Percentiles rank a stretch among this genome's conserved stretches.
Evolutionary conservation across 2,329 filamentous ascomycete species (phyloP).

Genomic region (Neofusicoccum kwambonambiense): DNA sequence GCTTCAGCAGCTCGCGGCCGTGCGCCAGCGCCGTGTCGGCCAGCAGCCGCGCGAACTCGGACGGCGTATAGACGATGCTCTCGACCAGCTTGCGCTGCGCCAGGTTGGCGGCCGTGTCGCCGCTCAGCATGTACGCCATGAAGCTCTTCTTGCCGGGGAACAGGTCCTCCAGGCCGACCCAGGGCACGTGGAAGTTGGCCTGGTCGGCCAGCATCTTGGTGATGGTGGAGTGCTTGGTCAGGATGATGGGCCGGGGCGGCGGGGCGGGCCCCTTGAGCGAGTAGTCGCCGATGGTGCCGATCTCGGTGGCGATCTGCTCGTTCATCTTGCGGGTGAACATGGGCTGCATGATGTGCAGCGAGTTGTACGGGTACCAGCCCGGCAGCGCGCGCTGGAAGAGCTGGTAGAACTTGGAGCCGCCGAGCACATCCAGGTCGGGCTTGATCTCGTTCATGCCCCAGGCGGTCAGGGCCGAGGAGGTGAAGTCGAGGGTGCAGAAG

Average conservation of each 20-base stretch:
- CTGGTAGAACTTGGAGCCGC: slow-evolving; percentile 53
- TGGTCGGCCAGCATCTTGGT: slow-evolving; percentile 16
- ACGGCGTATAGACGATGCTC: slow-evolving; percentile 14
- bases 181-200: slow-evolving; percentile 17
- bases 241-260: background rate
- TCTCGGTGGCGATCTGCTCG: slow-evolving; percentile 15
- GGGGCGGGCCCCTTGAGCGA: background rate
- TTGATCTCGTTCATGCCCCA: slow-evolving; percentile 49
- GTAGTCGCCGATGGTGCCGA: slow-evolving; percentile 18
- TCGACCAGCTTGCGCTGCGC: slow-evolving; percentile 15
- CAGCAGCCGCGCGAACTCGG: slow-evolving; percentile 15
- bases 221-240: slow-evolving; percentile 12
- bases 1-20: background rate
- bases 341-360: slow-evolving; percentile 31
- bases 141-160: slow-evolving; percentile 21
- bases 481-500: slow-evolving; percentile 53
- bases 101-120: slow-evolving; percentile 15
- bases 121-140: slow-evolving; percentile 19
- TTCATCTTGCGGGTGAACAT: slow-evolving; percentile 20
- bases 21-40: background rate
- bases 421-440: slow-evolving; percentile 21
- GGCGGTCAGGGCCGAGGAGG: slow-evolving; percentile 36
- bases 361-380: slow-evolving; percentile 31
- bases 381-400: slow-evolving; percentile 52
- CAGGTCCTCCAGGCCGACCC: slow-evolving; percentile 17